Base-by-base conservation (phyloP, 176 grass and related monocot species). In the Puya raimondii region DNA sequence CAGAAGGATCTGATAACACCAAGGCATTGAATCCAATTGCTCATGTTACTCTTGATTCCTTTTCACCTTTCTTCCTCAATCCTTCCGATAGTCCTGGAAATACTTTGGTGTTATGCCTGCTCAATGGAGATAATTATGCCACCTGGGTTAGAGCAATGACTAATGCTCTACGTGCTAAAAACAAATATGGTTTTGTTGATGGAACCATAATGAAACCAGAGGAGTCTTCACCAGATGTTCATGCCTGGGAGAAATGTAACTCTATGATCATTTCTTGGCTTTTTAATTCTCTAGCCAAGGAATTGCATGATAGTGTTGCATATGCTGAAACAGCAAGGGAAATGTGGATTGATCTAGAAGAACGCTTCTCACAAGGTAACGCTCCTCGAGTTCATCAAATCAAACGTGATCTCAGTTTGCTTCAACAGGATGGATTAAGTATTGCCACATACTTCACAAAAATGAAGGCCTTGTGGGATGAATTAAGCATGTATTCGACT, bases 381-480 rank as follows among this genome's bases (percentile, higher is more conserved):
- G 59, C 42, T 23, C 27, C 57, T 8, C 27, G 72, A 7, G 23
- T 75, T 2, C 64, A 47, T 50, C 27, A 75, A 22, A 64, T 75
- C 10, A 48, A 20, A 2, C 25, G 53, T 20, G 6, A 10, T 51
- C 63, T 75, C 17, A 49, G 25, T 16, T 50, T 10, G 12, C 47
- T 42, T 20, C 0, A 49, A 21, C 54, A 65, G 50, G 26, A 75
- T 13, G 17, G 64, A 1, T 3, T 64, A 6, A 48, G 10, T 75
- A 8, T 75, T 65, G 58, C 26, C 10, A 13, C 72, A n/a, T 66
- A 75, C 18, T 75, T 64, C 7, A 64, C 59, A 6, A 49, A 64
- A 47, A 8, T 76, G 3, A 76, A 76, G 23, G 27, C 11, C 63
- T 6, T 2, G 22, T 76, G 61, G 73, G 73, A 76, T 16, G 73